phyloP scores from a whole-genome alignment of 306 rosid genomes.

The Styphnolobium japonicum region DNA sequence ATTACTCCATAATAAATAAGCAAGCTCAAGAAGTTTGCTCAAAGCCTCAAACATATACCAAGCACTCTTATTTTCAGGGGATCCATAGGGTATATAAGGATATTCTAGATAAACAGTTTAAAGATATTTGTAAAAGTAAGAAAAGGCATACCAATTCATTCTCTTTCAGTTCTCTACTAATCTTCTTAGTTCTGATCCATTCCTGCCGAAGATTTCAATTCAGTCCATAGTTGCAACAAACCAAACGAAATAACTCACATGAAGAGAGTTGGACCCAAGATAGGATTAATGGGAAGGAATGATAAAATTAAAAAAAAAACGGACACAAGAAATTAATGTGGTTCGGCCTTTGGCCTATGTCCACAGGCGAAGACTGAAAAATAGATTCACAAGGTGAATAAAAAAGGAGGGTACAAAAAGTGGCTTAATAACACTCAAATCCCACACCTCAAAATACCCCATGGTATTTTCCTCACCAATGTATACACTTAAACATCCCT shows the following conservation, averaged over 20 bases:
- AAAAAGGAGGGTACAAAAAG: background rate
- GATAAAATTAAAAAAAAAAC: no score
- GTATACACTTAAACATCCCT: background rate
- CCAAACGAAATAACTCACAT: constrained; percentile 6
- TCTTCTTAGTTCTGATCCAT: constrained; percentile 45
- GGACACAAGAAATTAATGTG: no score
- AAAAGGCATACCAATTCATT: constrained; percentile 44
- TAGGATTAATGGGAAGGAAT: background rate
- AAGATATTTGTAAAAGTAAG: background rate
- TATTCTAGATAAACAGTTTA: background rate
- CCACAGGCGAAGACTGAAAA: background rate
- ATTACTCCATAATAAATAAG: background rate
- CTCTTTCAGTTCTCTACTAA: constrained; percentile 36
- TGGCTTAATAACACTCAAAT: background rate
- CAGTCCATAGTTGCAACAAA: constrained; percentile 2
- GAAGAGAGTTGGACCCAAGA: background rate
- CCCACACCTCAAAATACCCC: background rate
- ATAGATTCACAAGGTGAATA: background rate
- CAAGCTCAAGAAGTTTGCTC: background rate
- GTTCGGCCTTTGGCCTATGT: no score
- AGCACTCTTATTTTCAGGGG: background rate
- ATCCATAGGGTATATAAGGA: background rate
- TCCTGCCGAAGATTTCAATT: constrained; percentile 50
- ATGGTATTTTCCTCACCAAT: background rate
- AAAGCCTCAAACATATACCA: background rate